phyloP scores from a whole-genome alignment of 2,329 filamentous ascomycete species.

The Knufia petricola region DNA sequence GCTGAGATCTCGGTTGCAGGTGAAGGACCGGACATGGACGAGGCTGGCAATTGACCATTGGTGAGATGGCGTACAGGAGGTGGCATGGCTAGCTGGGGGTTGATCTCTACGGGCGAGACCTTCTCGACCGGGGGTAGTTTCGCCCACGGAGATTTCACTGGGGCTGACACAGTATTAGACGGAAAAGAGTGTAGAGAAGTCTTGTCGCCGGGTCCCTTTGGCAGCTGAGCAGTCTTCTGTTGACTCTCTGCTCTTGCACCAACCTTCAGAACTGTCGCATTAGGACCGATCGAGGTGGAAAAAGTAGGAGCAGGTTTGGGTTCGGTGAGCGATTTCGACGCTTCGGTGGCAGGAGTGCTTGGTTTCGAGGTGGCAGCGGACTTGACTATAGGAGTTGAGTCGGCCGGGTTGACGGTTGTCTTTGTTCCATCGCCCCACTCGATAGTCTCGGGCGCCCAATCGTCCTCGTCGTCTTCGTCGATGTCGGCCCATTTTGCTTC shows the following conservation, averaged over 20 bases:
- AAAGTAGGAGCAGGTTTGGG: slow-evolving; percentile 25
- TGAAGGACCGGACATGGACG: slow-evolving; percentile 64
- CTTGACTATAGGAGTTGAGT: slow-evolving; percentile 18
- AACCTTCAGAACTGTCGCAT: slow-evolving; percentile 40
- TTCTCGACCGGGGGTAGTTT: slow-evolving; percentile 75
- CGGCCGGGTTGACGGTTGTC: slow-evolving; percentile 45
- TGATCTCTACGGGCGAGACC: slow-evolving; percentile 58
- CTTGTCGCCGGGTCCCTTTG: slow-evolving; percentile 38
- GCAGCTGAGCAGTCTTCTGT: slow-evolving; percentile 33
- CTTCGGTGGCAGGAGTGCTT: slow-evolving; percentile 11
- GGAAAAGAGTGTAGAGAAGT: slow-evolving; percentile 21
- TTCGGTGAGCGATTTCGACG: slow-evolving; percentile 2
- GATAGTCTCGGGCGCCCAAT: slow-evolving; percentile 54
- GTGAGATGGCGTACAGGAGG: slow-evolving; percentile 41
- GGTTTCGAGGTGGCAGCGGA: slow-evolving; percentile 17
- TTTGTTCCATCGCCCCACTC: slow-evolving; percentile 63
- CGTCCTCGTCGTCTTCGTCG: slow-evolving; percentile 60
- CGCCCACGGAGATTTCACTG: slow-evolving; percentile 88
- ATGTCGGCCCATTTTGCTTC: slow-evolving; percentile 61
- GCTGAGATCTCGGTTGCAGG: slow-evolving; percentile 76
- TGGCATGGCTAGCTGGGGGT: slow-evolving; percentile 37
- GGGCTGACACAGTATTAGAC: slow-evolving; percentile 44
- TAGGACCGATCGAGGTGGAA: slow-evolving; percentile 38
- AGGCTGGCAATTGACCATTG: slow-evolving; percentile 46
- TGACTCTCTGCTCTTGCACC: slow-evolving; percentile 37